Conservation (phyloP, 139 green algal species). For the Chlorella vulgaris region DNA sequence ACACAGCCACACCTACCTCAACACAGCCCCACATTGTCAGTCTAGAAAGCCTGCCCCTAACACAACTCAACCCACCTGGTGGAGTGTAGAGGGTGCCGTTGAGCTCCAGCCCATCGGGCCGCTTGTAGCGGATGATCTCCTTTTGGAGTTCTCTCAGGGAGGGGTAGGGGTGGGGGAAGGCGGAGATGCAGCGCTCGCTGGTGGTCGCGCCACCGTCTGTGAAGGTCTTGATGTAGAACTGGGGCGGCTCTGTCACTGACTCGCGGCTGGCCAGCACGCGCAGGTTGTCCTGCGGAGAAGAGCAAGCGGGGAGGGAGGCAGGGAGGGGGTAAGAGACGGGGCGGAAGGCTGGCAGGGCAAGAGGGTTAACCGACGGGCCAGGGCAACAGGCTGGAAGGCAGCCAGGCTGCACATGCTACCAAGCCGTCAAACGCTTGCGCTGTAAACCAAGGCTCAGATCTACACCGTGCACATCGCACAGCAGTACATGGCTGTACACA, state of each 20-base stretch:
- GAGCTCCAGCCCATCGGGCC: constrained; percentile 91
- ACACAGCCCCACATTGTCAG: too few relatives aligned
- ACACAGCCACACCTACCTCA: too few relatives aligned
- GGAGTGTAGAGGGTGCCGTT: constrained; percentile 95
- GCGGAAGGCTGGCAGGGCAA: too few relatives aligned
- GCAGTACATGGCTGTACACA: too few relatives aligned
- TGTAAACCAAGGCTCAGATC: too few relatives aligned
- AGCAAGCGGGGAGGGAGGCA: background rate
- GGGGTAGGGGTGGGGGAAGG: constrained; percentile 97
- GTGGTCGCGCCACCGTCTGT: background rate
- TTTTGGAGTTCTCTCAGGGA: constrained; percentile 78
- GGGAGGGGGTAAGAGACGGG: background rate
- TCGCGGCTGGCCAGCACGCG: constrained; percentile 28
- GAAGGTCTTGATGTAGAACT: constrained; percentile 63
- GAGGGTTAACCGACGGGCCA: too few relatives aligned
- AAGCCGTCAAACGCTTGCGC: too few relatives aligned
- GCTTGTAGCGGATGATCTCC: constrained; percentile 91
- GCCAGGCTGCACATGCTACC: too few relatives aligned
- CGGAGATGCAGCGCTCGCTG: constrained; percentile 72
- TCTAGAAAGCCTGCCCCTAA: too few relatives aligned
- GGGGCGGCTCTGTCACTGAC: constrained; percentile 27
- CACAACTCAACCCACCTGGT: constrained; percentile 42
- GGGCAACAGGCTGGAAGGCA: too few relatives aligned
- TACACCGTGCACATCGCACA: too few relatives aligned
- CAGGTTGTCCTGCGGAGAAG: constrained; percentile 1